Percentiles rank a stretch among this genome's conserved stretches.
phyloP scores from a whole-genome alignment of 202 grass and related monocot genomes.

The Digitaria exilis region DNA sequence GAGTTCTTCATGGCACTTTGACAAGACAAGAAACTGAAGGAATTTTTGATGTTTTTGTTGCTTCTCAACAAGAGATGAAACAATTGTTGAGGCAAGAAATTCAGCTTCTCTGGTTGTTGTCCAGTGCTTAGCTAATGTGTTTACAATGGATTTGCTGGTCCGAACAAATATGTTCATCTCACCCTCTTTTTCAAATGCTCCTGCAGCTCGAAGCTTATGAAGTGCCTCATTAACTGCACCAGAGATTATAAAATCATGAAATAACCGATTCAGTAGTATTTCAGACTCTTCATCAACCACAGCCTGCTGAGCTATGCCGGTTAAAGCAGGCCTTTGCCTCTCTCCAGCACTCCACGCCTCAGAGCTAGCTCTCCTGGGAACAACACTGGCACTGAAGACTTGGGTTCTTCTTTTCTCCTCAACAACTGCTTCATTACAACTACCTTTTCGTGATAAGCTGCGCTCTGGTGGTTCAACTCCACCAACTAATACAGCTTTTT shows the following conservation, averaged over 20 bases:
- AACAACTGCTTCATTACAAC: constrained; percentile 78
- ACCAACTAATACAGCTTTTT: constrained; percentile 97
- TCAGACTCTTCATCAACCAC: constrained; percentile 84
- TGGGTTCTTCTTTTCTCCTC: constrained; percentile 85
- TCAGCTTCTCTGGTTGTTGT: constrained; percentile 97
- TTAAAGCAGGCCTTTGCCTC: constrained; percentile 61
- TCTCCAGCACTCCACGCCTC: constrained; percentile 87
- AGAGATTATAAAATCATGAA: constrained; percentile 90
- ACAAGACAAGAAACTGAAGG: constrained; percentile 87
- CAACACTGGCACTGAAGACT: constrained; percentile 54
- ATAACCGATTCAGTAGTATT: constrained; percentile 71
- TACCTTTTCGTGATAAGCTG: constrained; percentile 97
- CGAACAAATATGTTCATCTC: constrained; percentile 92
- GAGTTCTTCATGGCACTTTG: constrained; percentile 89
- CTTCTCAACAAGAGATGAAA: constrained; percentile 91
- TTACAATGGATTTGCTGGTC: constrained; percentile 90
- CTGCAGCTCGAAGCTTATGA: constrained; percentile 77
- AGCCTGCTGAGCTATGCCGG: constrained; percentile 60
- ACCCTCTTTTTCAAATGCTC: constrained; percentile 95
- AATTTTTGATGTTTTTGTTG: constrained; percentile 85
- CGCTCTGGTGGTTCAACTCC: constrained; percentile 94
- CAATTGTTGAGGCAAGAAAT: constrained; percentile 87
- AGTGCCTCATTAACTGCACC: constrained; percentile 64
- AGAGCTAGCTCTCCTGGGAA: constrained; percentile 77
- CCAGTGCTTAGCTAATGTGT: constrained; percentile 97